Base-by-base conservation (phyloP, 208 protist species). In the Sergeia podlipaevii region DNA sequence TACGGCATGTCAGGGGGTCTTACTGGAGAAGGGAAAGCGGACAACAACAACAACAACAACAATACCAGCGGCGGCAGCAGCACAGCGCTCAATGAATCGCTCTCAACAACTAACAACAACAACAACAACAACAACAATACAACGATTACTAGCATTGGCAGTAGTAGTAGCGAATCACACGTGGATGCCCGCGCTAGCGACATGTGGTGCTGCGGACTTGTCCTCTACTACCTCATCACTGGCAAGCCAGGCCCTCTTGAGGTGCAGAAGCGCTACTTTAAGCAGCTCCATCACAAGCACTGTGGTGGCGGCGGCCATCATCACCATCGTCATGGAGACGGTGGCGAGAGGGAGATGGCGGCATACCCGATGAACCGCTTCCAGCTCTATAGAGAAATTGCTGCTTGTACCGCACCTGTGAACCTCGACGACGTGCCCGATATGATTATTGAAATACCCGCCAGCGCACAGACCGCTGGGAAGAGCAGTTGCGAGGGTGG, bases 201-300 rank as follows among this genome's bases (percentile, higher is more conserved):
- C 54, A 89, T 94, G 77, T 94, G 87, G 83, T 77, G 75, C 38
- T 89, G 80, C 45, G 87, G 87, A 0, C 52, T 88, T 7, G 51
- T 88, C 17, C 44, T 94, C 2, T 94, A 90, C 56, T 77, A 80
- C 52, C 67, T 94, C 55, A 67, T 94, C 20, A 86, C 78, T 0
- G 83, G 83, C 4, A 65, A 60, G 17, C 55, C 65, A 0, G 79
- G 79, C 1, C 79, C 79, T 26, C 48, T 87, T 38, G 60, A 51
- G 2, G 71, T 77, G 33, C 79, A 87, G 26, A 3, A 54, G 4
- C 54, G 44, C n/a, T 80, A 80, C 59, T 69, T 68, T 21, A 47
- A 62, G 10, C 26, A 67, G 0, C 51, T 66, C 20, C 44, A 74
- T 60, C 44, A 37, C 27, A 36, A 55, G 6, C 48, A 53, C 2